Percentiles rank a stretch among this genome's conserved stretches.
These are phyloP conservation scores for Hypoxylon lenormandii DNA, from an alignment of 495 filamentous ascomycete species.

Conservation along the genomic window DNA sequence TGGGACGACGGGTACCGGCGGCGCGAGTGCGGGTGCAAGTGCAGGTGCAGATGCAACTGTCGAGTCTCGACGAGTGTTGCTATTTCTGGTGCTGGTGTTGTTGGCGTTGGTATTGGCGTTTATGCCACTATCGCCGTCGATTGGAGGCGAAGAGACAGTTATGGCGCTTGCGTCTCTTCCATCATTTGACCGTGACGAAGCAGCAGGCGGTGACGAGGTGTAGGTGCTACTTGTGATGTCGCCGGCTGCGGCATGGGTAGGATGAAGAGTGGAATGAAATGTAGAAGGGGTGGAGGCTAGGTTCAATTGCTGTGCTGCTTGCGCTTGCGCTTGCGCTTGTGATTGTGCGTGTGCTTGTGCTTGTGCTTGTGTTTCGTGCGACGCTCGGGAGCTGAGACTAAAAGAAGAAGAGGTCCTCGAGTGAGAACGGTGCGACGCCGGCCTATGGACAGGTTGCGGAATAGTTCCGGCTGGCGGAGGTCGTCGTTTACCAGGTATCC, in stretches of 20 bases:
- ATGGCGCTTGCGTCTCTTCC: conserved; percentile 34
- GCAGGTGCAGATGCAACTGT: conserved; percentile 26
- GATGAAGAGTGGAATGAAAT: too few relatives aligned
- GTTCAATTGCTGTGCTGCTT: conserved; percentile 1
- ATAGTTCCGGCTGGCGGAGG: conserved; percentile 44
- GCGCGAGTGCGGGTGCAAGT: conserved; percentile 21
- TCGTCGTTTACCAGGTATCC: conserved; percentile 49
- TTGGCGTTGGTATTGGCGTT: conserved; percentile 11
- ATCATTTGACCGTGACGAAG: conserved; percentile 18
- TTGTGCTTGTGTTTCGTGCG: conserved; percentile 42
- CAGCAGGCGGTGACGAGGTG: conserved; percentile 42
- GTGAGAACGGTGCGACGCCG: conserved; percentile 41
- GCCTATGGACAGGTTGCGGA: conserved; percentile 35
- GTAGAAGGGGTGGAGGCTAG: not conserved
- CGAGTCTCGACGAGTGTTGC: conserved; percentile 9
- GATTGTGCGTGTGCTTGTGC: conserved; percentile 23
- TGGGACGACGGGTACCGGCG: conserved; percentile 33
- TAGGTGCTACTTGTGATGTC: conserved; percentile 26
- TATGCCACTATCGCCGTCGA: conserved; percentile 9
- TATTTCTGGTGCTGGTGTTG: too few relatives aligned
- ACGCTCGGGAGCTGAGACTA: conserved; percentile 40
- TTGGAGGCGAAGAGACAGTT: conserved; percentile 14
- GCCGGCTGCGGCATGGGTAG: conserved; percentile 23
- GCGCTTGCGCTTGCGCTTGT: conserved; percentile 13
- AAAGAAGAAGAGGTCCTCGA: conserved; percentile 43